Base-by-base conservation (phyloP, 768 basidiomycete genomes). In the Sarcodon sp. region DNA sequence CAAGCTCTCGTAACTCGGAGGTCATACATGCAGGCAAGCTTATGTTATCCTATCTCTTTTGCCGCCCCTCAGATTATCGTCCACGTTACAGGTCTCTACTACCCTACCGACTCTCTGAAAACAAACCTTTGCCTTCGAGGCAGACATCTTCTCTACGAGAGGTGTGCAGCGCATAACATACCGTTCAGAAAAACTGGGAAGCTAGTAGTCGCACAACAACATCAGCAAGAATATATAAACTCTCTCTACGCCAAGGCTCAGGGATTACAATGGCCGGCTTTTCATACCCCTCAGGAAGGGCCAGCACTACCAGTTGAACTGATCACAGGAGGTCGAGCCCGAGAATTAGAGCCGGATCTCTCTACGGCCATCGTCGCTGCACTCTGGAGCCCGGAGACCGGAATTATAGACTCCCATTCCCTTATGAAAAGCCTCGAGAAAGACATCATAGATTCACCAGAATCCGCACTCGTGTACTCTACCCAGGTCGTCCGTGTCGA, bases 1-100 rank as follows among this genome's bases (percentile, higher is more conserved):
- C 4, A 44, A 92, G 91, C 61, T 91, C 88, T 36, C 78, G 93
- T 12, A 96, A 94, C 61, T 93, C 91, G 0, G 93, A 96, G 59
- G 93, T 98, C 18, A 85, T 97, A 27, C 93, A 97, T 66, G 83
- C 87, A 51, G 91, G 87, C 80, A 58, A 38, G 59, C 51, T 47
- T 18, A 16, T 3, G 32, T 16, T 43, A 21, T 44, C 33, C 18
- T 32, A 7, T 31, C 7, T 33, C 35, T 35, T 6, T 44, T 21
- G 46, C 33, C 33, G 44, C 15, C 34, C 36, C 36, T 7, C 18
- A 41, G n/a, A n/a, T 6, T 36, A 16, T 48, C 6, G 5, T 11
- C 21, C 38, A 39, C 38, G 18, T 21, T 36, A 4, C 54, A 89
- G 88, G 88, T 21, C 67, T 91, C 1, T 90, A 91, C 59, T 94